Conservation (phyloP, 345 rosid genomes). For the Brassica rapa region DNA sequence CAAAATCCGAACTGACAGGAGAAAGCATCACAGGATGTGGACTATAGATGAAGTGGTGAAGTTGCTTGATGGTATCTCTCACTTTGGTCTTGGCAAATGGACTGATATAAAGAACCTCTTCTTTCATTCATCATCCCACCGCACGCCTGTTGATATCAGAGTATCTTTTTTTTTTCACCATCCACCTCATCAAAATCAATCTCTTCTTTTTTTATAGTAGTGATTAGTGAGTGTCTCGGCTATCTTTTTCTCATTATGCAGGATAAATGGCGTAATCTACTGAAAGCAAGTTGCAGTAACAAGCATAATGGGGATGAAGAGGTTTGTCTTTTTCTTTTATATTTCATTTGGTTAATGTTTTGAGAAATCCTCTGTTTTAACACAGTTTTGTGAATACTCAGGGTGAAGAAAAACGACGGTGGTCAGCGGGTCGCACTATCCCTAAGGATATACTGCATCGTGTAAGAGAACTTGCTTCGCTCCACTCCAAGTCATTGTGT, state of each 20-base stretch:
- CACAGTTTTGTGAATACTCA: slow-evolving; percentile 38
- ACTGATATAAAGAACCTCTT: slow-evolving; percentile 76
- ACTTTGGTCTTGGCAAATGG: slow-evolving; percentile 91
- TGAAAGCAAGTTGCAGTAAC: slow-evolving; percentile 56
- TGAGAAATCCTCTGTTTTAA: slow-evolving; percentile 6
- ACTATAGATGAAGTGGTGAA: slow-evolving; percentile 71
- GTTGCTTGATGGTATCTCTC: slow-evolving; percentile 82
- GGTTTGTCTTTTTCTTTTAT: slow-evolving; percentile 44
- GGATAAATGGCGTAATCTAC: slow-evolving; percentile 70
- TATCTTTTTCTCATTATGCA: background rate
- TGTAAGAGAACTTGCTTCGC: slow-evolving; percentile 64
- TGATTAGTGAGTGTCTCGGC: background rate
- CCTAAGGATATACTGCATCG: slow-evolving; percentile 62
- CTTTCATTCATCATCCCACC: slow-evolving; percentile 64
- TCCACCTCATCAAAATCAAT: background rate
- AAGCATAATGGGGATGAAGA: slow-evolving; percentile 44
- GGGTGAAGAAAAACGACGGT: slow-evolving; percentile 52
- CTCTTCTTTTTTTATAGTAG: background rate
- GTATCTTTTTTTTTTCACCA: slow-evolving; percentile 44
- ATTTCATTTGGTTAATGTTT: background rate
- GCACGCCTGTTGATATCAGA: slow-evolving; percentile 92
- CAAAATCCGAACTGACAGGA: slow-evolving; percentile 36
- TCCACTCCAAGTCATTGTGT: slow-evolving; percentile 41
- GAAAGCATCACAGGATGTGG: slow-evolving; percentile 94
- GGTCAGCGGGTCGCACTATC: slow-evolving; percentile 46